Evolutionary conservation across 2,329 filamentous ascomycete species (phyloP).

Genomic region (Dactylellina cionopaga): DNA sequence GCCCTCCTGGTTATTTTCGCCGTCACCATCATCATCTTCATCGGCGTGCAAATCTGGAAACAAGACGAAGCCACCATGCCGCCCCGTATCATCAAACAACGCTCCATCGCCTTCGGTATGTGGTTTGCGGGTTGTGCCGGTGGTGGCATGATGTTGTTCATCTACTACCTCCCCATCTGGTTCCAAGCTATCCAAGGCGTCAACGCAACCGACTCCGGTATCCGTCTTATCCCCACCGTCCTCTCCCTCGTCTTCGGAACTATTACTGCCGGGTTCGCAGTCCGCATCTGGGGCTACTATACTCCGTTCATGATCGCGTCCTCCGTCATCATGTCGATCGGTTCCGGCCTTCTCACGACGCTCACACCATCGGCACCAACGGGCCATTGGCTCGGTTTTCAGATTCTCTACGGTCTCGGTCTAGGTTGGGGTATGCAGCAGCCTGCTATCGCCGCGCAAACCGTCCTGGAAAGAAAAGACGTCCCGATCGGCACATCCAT

Average conservation of each 20-base stretch:
- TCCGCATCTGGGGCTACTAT: slow-evolving; percentile 70
- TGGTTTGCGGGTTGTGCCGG: slow-evolving; percentile 65
- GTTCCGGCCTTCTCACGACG: slow-evolving; percentile 67
- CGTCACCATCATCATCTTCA: slow-evolving; percentile 64
- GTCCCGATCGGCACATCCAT: slow-evolving; percentile 68
- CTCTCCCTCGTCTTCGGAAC: slow-evolving; percentile 66
- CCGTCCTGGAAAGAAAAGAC: slow-evolving; percentile 66
- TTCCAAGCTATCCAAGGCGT: slow-evolving; percentile 68
- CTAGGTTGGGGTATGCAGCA: slow-evolving; percentile 71
- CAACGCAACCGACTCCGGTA: slow-evolving; percentile 66
- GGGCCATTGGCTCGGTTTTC: slow-evolving; percentile 63
- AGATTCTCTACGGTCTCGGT: slow-evolving; percentile 65
- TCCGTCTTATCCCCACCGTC: slow-evolving; percentile 68
- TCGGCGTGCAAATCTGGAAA: slow-evolving; percentile 64
- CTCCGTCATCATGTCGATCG: slow-evolving; percentile 66
- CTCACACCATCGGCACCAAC: slow-evolving; percentile 61
- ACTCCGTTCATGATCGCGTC: slow-evolving; percentile 68
- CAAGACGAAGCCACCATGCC: slow-evolving; percentile 68
- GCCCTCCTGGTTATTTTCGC: slow-evolving; percentile 67
- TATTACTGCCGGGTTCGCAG: slow-evolving; percentile 64
- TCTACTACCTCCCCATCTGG: slow-evolving; percentile 67
- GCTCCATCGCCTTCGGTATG: slow-evolving; percentile 66
- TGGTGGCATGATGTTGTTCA: slow-evolving; percentile 67
- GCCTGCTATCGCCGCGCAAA: slow-evolving; percentile 68
- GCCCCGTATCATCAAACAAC: slow-evolving; percentile 66